Conservation (phyloP, 768 basidiomycete genomes). For the Podaxis pistillaris region DNA sequence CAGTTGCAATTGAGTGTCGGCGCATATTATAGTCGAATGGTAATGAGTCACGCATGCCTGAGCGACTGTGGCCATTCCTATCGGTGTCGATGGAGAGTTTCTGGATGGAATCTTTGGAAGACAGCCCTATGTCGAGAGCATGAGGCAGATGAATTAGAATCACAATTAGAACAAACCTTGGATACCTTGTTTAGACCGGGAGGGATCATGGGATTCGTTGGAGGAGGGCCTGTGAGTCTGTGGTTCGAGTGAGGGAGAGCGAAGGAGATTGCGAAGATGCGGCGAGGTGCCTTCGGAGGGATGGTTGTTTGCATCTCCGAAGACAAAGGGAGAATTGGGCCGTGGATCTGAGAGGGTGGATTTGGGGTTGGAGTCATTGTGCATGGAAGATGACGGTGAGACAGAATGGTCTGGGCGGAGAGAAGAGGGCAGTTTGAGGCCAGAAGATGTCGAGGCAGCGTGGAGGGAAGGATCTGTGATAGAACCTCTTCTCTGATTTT, state of each 20-base stretch:
- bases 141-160: conserved; percentile 8
- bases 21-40: conserved; percentile 71
- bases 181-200: conserved; percentile 28
- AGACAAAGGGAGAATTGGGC: conserved; percentile 66
- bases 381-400: conserved; percentile 27
- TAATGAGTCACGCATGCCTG: conserved; percentile 38
- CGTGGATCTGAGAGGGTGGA: conserved; percentile 43
- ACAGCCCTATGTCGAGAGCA: conserved; percentile 14
- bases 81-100: conserved; percentile 15
- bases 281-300: conserved; percentile 31
- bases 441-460: conserved; percentile 39
- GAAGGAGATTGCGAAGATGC: conserved; percentile 59
- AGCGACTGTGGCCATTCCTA: conserved; percentile 16
- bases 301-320: conserved; percentile 59
- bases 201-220: conserved; percentile 26
- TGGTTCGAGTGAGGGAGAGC: conserved; percentile 53
- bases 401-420: conserved; percentile 19
- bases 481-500: conserved; percentile 79
- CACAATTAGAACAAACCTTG: background rate
- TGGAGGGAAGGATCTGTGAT: conserved; percentile 83
- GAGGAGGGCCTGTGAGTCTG: conserved; percentile 26
- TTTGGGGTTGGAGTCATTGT: conserved; percentile 30
- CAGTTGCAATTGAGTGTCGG: conserved; percentile 68
- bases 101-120: conserved; percentile 16
- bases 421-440: conserved; percentile 23